Evolutionary conservation across 2,329 filamentous ascomycete genomes (phyloP).

Genomic region (Aspergillus neoniger): DNA sequence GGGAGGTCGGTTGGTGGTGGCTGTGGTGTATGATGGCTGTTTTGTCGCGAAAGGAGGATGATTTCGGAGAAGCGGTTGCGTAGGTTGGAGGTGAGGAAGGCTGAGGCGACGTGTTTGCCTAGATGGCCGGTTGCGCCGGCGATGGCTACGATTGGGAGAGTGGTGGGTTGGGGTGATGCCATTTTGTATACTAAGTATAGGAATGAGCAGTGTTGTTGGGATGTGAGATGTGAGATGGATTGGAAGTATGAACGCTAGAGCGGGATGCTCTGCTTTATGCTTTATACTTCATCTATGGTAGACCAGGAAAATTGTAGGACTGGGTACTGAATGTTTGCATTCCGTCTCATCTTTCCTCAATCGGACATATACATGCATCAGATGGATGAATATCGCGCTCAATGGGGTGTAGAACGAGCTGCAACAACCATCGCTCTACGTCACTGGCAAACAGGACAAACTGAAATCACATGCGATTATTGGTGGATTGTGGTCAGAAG

Average conservation of each 20-base stretch:
- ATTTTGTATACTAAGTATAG: neutral
- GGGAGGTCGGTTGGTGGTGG: neutral
- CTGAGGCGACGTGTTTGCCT: constrained; percentile 25
- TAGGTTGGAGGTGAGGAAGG: constrained; percentile 26
- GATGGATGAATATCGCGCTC: neutral
- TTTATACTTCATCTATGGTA: neutral
- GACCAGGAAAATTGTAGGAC: too few relatives aligned
- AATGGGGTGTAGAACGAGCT: neutral
- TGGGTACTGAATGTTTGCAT: too few relatives aligned
- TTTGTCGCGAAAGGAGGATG: constrained; percentile 26
- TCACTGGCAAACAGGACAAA: neutral
- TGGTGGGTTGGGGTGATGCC: neutral
- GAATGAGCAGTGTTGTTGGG: neutral
- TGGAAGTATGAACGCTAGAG: too few relatives aligned
- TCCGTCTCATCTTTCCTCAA: neutral
- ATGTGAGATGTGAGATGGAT: too few relatives aligned
- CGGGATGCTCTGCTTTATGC: neutral
- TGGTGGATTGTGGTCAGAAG: neutral
- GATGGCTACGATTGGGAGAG: constrained; percentile 24
- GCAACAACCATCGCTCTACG: neutral
- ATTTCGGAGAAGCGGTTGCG: constrained; percentile 25
- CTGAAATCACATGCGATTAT: neutral
- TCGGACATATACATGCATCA: neutral
- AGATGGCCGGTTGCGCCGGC: constrained; percentile 31
- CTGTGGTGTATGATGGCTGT: neutral